Percentiles rank a stretch among this genome's conserved stretches.
Evolutionary conservation across 768 basidiomycete species (phyloP).

Genomic region (Gyrodon lividus): DNA sequence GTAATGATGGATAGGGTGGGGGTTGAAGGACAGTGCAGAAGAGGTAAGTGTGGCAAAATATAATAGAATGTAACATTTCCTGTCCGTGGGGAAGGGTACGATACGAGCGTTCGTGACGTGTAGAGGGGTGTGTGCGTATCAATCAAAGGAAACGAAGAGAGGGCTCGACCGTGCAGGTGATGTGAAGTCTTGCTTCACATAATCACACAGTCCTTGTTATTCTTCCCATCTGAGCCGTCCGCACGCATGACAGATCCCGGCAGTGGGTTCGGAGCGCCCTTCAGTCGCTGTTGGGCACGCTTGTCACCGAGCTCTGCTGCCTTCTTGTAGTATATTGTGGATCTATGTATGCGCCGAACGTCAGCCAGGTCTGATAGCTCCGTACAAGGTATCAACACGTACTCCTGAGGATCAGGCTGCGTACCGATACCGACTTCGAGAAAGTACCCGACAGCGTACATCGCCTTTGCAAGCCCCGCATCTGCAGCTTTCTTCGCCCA

Average conservation of each 20-base stretch:
- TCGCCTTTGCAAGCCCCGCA: constrained; percentile 86
- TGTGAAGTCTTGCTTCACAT: constrained; percentile 53
- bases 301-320: constrained; percentile 93
- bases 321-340: constrained; percentile 79
- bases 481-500: constrained; percentile 98
- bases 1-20: constrained; percentile 5
- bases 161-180: constrained; percentile 5
- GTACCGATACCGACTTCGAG: constrained; percentile 93
- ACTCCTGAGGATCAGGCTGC: constrained; percentile 63
- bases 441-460: constrained; percentile 99
- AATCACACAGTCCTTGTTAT: constrained; percentile 81
- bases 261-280: constrained; percentile 55
- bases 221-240: constrained; percentile 51
- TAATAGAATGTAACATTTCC: constrained; percentile 8
- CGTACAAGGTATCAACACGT: constrained; percentile 31
- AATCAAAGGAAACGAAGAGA: constrained; percentile 13
- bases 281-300: constrained; percentile 83
- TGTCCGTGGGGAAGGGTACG: constrained; percentile 20
- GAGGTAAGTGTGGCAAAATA: constrained; percentile 6
- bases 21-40: neutral
- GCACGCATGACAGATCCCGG: constrained; percentile 58
- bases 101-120: constrained; percentile 5
- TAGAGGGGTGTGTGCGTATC: neutral
- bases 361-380: constrained; percentile 1
- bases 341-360: constrained; percentile 40